Conservation (phyloP, 2,329 filamentous ascomycete genomes). For the Stemphylium vesicarium region DNA sequence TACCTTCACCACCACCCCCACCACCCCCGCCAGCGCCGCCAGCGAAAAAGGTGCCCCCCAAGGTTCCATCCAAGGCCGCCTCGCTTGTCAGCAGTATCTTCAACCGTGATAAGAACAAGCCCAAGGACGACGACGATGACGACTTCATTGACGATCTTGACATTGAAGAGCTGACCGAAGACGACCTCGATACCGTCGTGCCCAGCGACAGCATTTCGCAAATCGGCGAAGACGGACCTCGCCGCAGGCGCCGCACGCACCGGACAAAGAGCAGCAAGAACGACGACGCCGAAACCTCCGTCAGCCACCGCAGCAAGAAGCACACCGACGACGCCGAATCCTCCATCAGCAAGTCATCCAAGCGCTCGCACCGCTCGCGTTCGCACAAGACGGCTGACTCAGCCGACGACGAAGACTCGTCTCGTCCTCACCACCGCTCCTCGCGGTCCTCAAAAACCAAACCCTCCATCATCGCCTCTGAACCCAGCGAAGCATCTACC, state of each 20-base stretch:
- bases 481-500: conserved; percentile 46
- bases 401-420: conserved; percentile 24
- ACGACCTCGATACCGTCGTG: conserved; percentile 53
- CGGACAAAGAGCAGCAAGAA: conserved; percentile 21
- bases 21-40: conserved; percentile 30
- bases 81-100: conserved; percentile 48
- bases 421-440: conserved; percentile 24
- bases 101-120: conserved; percentile 42
- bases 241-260: conserved; percentile 40
- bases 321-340: conserved; percentile 22
- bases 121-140: conserved; percentile 30
- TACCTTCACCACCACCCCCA: conserved; percentile 30
- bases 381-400: conserved; percentile 35
- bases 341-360: conserved; percentile 37
- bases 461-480: conserved; percentile 34
- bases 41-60: conserved; percentile 22
- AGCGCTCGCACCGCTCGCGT: conserved; percentile 29
- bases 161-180: conserved; percentile 39
- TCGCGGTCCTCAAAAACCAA: conserved; percentile 20
- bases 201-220: conserved; percentile 58
- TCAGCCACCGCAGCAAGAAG: conserved; percentile 28
- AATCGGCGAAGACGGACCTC: conserved; percentile 28
- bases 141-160: conserved; percentile 47
- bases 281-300: conserved; percentile 20
- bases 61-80: conserved; percentile 33